These are phyloP conservation scores for Sclerotinia nivalis DNA, from an alignment of 2,329 filamentous ascomycete genomes.

Conservation along the genomic window DNA sequence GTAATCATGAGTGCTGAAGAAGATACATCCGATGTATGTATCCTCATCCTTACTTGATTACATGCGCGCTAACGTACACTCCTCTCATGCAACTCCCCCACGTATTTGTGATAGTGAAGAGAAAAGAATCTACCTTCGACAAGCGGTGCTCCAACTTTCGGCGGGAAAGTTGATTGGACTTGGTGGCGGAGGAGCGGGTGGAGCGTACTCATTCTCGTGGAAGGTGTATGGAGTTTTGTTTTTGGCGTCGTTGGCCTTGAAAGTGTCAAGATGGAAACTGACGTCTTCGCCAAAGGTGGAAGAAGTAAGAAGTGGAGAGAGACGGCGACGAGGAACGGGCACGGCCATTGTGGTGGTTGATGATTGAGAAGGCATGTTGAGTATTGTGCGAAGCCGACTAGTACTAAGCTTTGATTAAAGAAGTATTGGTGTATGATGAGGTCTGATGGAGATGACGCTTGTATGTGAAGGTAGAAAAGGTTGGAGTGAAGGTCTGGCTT, in stretches of 20 bases:
- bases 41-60: not conserved
- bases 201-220: constrained; percentile 58
- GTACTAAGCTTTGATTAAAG: not conserved
- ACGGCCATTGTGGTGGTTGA: constrained; percentile 34
- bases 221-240: constrained; percentile 35
- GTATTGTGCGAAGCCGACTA: not conserved
- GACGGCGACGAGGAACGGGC: constrained; percentile 50
- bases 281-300: constrained; percentile 36
- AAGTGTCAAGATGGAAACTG: constrained; percentile 34
- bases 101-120: not conserved
- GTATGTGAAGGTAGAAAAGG: constrained; percentile 9
- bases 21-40: not conserved
- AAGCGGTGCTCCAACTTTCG: constrained; percentile 51
- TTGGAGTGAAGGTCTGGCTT: constrained; percentile 10
- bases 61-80: constrained; percentile 19
- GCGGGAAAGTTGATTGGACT: constrained; percentile 62
- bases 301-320: constrained; percentile 46
- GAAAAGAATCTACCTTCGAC: constrained; percentile 12
- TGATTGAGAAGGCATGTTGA: constrained; percentile 38
- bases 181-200: constrained; percentile 65
- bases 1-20: not conserved
- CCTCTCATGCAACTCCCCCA: not conserved
- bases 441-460: constrained; percentile 11
- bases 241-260: constrained; percentile 37
- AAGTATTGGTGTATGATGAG: constrained; percentile 20